phyloP scores from a whole-genome alignment of 1,139 yeast species.

The Yamadazyma friedrichii region DNA sequence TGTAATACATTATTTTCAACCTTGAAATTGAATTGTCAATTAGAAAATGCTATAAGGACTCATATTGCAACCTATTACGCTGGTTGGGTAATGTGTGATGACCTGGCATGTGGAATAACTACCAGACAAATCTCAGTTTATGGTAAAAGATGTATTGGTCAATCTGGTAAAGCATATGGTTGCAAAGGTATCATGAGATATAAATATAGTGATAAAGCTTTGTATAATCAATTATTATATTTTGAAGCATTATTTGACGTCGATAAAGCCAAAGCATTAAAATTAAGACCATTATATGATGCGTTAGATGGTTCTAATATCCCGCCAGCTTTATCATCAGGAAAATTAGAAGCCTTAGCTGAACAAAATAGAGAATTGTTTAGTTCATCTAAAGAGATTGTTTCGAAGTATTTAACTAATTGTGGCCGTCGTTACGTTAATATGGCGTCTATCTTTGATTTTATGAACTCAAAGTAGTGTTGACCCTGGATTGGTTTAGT shows the following conservation, averaged over 20 bases:
- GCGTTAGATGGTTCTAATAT: conserved; percentile 22
- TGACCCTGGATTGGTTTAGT: not conserved
- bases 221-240: conserved; percentile 85
- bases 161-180: conserved; percentile 57
- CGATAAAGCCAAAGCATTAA: conserved; percentile 65
- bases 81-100: conserved; percentile 85
- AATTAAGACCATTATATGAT: conserved; percentile 49
- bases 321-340: conserved; percentile 44
- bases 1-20: conserved; percentile 56
- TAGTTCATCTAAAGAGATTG: conserved; percentile 56
- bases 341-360: conserved; percentile 68
- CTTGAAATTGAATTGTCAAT: conserved; percentile 63
- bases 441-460: conserved; percentile 77
- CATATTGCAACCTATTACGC: conserved; percentile 78
- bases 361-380: conserved; percentile 77
- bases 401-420: conserved; percentile 70
- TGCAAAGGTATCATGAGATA: conserved; percentile 87
- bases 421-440: conserved; percentile 93
- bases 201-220: conserved; percentile 71
- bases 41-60: conserved; percentile 67
- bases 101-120: conserved; percentile 72
- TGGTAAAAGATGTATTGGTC: conserved; percentile 80
- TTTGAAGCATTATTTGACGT: conserved; percentile 78
- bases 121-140: conserved; percentile 89
- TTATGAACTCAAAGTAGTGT: conserved; percentile 27